A percentile compares a stretch with the other conserved stretches of the same genome.
phyloP scores from a whole-genome alignment of 2,329 filamentous ascomycete species.

The Acarospora socialis region DNA sequence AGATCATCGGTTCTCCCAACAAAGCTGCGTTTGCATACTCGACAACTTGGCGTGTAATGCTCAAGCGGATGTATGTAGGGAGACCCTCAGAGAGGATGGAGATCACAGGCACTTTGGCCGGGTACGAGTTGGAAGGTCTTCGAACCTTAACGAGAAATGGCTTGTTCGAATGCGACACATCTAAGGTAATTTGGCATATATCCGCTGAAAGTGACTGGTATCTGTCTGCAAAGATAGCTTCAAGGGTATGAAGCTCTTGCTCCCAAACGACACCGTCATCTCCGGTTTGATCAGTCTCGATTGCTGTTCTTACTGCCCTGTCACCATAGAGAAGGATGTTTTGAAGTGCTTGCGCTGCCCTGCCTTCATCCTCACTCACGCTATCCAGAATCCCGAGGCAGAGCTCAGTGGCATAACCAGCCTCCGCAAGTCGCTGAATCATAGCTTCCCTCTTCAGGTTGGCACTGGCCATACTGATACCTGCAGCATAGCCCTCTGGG shows the following conservation, averaged over 20 bases:
- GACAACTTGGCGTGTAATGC: constrained; percentile 65
- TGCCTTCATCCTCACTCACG: constrained; percentile 55
- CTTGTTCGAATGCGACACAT: constrained; percentile 31
- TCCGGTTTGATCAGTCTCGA: constrained; percentile 13
- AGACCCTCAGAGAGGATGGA: constrained; percentile 53
- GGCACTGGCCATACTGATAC: constrained; percentile 70
- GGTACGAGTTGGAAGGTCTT: constrained; percentile 56
- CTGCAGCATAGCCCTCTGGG: constrained; percentile 81
- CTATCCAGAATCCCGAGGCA: constrained; percentile 65
- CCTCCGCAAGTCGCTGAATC: constrained; percentile 65
- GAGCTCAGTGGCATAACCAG: constrained; percentile 74
- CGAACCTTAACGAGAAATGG: constrained; percentile 50
- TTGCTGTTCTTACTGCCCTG: constrained; percentile 11
- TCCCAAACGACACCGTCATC: constrained; percentile 52
- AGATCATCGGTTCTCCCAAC: constrained; percentile 78
- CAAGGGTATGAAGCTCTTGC: constrained; percentile 70
- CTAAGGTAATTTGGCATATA: constrained; percentile 57
- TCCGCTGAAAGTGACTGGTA: constrained; percentile 47
- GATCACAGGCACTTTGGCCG: constrained; percentile 51
- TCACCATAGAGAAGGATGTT: constrained; percentile 45
- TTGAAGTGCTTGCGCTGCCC: constrained; percentile 69
- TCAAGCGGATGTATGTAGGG: constrained; percentile 86
- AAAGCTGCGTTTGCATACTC: constrained; percentile 56
- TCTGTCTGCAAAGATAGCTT: constrained; percentile 70
- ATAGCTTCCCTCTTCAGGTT: constrained; percentile 69